Base-by-base conservation (phyloP, 2,329 filamentous ascomycete species). In the Hypoxylon sp. region DNA sequence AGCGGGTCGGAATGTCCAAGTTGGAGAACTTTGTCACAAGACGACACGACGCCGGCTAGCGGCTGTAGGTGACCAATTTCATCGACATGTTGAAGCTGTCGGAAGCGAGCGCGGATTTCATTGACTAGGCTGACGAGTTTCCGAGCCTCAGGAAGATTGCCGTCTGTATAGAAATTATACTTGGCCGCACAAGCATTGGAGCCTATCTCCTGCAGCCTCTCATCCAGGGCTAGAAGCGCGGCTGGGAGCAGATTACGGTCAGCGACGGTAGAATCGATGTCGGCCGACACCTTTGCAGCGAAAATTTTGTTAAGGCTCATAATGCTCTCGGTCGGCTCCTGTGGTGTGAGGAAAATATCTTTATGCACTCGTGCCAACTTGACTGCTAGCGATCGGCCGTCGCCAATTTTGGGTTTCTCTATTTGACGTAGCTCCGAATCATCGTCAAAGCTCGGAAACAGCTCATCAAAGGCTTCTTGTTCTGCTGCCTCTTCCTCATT, bases 161-260 rank as follows among this genome's bases (percentile, higher is more conserved):
- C 79, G 74, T 97, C 91, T 0, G 88, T 90, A 79, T 99, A 99
- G 79, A 99, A 98, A 80, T 97, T 97, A 83, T 95, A 97, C 24
- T 83, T 80, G 0, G 80, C 73, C 2, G 82, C 75, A 3, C 81
- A 80, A 5, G 80, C 72, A 0, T 71, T 73, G 2, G 77, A 76
- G 22, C 77, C 78, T 55, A 86, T 85, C 39, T 83, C 81, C 39
- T 84, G 78, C 31, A 89, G 79, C 73, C 89, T 87, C 68, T 91
- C 87, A 63, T 91, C 85, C 0, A 97, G 79, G 0, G 88, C 81
- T 17, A 95, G 80, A 24, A 94, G 80, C 0, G 91, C 84, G 2
- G 88, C 87, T 1, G 93, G 86, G 26, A 97, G 82, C 52, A 94
- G 84, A 57, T 83, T 83, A 57, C 84, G 83, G 26, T 88, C 87